These are phyloP conservation scores for Sporopachydermia quercuum DNA, from an alignment of 805 yeast species.

Conservation along the genomic window DNA sequence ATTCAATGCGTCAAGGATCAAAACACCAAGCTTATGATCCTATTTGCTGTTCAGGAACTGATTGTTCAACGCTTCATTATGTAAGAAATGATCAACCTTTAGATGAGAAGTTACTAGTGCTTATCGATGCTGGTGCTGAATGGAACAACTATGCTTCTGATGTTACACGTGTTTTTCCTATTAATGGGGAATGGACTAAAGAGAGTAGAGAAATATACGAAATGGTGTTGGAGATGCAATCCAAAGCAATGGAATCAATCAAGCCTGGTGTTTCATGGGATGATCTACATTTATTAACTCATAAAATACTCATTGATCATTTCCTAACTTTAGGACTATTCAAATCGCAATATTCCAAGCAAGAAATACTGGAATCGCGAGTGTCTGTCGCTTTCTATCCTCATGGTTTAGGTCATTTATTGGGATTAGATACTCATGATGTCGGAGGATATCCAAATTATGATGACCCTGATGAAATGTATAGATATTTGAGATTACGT, in stretches of 20 bases:
- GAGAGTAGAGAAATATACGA: constrained; percentile 78
- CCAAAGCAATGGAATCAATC: constrained; percentile 49
- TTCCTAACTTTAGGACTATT: constrained; percentile 68
- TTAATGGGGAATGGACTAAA: constrained; percentile 74
- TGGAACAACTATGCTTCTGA: constrained; percentile 90
- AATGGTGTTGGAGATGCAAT: constrained; percentile 73
- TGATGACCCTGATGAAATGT: constrained; percentile 64
- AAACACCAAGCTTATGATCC: constrained; percentile 86
- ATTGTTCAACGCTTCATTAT: constrained; percentile 84
- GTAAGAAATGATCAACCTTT: constrained; percentile 61
- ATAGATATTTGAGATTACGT: constrained; percentile 67
- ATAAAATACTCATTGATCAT: constrained; percentile 55
- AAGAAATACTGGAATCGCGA: constrained; percentile 56
- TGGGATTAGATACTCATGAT: constrained; percentile 95
- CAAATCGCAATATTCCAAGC: constrained; percentile 31
- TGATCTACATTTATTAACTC: constrained; percentile 66
- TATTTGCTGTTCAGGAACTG: constrained; percentile 87
- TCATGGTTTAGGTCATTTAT: constrained; percentile 87
- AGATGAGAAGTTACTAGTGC: constrained; percentile 44
- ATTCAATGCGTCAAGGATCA: constrained; percentile 87
- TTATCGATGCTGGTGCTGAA: constrained; percentile 96
- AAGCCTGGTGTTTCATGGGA: constrained; percentile 84
- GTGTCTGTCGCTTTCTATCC: constrained; percentile 78
- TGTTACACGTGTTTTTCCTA: constrained; percentile 92
- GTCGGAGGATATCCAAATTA: constrained; percentile 84